These are phyloP conservation scores for Nigrograna mackinnonii DNA, from an alignment of 2,329 filamentous ascomycete species.

Conservation along the genomic window DNA sequence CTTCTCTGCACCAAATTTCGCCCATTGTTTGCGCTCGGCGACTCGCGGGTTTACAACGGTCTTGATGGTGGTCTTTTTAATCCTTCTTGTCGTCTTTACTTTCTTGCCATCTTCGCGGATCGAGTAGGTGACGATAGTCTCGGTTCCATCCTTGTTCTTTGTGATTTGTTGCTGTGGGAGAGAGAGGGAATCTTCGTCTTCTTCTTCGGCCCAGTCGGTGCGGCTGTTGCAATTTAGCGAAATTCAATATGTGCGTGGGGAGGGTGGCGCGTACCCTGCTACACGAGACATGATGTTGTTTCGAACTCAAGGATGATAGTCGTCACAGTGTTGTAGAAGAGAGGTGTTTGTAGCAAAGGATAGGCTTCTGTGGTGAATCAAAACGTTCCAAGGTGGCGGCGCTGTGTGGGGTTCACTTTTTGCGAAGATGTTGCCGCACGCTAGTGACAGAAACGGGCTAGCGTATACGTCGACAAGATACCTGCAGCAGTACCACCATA, in stretches of 20 bases:
- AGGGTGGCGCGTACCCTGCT: constrained; percentile 34
- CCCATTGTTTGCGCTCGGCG: constrained; percentile 89
- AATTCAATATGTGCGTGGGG: constrained; percentile 9
- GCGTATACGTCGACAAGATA: no score
- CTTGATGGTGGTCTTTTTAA: constrained; percentile 88
- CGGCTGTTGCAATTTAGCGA: constrained; percentile 48
- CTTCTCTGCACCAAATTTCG: constrained; percentile 89
- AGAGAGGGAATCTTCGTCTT: constrained; percentile 82
- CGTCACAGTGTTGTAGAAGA: neutral
- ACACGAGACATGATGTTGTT: constrained; percentile 37
- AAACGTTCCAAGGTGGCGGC: neutral
- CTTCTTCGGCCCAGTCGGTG: constrained; percentile 88
- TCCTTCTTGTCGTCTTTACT: constrained; percentile 94
- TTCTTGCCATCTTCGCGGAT: constrained; percentile 94
- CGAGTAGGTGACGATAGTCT: constrained; percentile 88
- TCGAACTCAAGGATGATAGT: neutral
- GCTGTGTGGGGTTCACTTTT: constrained; percentile 5
- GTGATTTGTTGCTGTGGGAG: constrained; percentile 88
- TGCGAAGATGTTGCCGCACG: constrained; percentile 8
- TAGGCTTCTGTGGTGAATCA: no score
- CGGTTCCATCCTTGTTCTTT: constrained; percentile 97
- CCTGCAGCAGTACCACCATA: no score
- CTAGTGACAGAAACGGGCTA: no score
- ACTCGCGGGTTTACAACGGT: constrained; percentile 96
- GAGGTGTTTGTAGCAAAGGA: neutral